Evolutionary conservation across 2,329 filamentous ascomycete species (phyloP).

Genomic region (Exophiala sideris): DNA sequence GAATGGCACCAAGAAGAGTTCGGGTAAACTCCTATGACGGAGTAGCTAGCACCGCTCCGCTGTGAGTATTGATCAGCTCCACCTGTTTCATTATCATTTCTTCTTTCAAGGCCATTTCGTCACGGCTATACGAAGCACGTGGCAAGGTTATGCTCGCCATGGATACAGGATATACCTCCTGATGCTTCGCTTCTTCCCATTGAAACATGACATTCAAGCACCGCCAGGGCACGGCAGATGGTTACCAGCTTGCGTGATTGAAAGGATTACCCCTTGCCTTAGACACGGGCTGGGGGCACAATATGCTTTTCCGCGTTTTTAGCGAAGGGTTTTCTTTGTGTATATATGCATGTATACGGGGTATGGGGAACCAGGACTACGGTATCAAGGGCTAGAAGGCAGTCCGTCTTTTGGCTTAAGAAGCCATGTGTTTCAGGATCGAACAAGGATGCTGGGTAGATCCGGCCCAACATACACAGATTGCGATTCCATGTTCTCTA

Average conservation of each 20-base stretch:
- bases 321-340: neutral
- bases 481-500: too few species aligned
- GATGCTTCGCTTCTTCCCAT: too few species aligned
- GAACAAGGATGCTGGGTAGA: neutral
- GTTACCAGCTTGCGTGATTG: neutral
- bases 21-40: conserved; percentile 17
- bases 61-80: too few species aligned
- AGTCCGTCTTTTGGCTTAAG: neutral
- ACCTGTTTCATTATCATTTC: neutral
- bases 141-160: too few species aligned
- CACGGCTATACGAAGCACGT: too few species aligned
- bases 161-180: too few species aligned
- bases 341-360: neutral
- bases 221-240: too few species aligned
- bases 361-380: neutral
- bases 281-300: neutral
- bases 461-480: too few species aligned
- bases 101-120: neutral
- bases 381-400: neutral
- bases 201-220: too few species aligned
- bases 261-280: neutral
- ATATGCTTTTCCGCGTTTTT: neutral
- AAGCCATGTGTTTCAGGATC: neutral
- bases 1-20: conserved; percentile 66
- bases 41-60: neutral